These are phyloP conservation scores for Colletotrichum truncatum DNA, from an alignment of 2,329 filamentous ascomycete species.

Conservation along the genomic window DNA sequence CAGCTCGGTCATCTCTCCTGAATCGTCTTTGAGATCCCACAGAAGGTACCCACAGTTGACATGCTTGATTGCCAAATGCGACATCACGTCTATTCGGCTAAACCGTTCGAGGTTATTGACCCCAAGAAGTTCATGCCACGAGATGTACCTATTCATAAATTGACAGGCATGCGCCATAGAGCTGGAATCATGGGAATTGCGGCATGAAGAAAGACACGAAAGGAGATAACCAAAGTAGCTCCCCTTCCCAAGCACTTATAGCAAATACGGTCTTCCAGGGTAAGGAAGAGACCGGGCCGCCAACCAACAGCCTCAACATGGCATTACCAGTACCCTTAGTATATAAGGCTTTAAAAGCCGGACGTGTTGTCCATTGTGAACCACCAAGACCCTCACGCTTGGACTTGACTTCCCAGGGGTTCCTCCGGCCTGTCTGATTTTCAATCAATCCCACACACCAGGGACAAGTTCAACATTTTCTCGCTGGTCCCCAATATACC, in stretches of 20 bases:
- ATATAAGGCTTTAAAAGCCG: no score
- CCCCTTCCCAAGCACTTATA: no score
- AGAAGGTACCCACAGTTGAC: neutral
- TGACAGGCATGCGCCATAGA: neutral
- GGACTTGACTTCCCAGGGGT: neutral
- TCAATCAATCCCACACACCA: no score
- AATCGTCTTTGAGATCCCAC: neutral
- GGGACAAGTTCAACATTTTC: no score
- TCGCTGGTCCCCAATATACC: no score
- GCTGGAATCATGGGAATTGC: no score
- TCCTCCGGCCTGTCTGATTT: neutral
- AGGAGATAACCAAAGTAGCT: no score
- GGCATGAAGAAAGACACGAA: no score
- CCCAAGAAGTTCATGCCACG: neutral
- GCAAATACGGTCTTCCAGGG: no score
- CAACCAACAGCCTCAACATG: no score
- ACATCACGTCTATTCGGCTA: neutral
- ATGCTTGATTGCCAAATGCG: neutral
- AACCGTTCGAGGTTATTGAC: neutral
- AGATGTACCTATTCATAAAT: neutral
- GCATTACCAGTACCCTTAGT: no score
- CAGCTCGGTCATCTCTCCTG: neutral
- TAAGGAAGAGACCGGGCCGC: no score
- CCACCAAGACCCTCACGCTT: neutral
- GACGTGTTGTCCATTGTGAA: neutral